Conservation (phyloP, 2,329 filamentous ascomycete species). For the Penicillium verrucosum region DNA sequence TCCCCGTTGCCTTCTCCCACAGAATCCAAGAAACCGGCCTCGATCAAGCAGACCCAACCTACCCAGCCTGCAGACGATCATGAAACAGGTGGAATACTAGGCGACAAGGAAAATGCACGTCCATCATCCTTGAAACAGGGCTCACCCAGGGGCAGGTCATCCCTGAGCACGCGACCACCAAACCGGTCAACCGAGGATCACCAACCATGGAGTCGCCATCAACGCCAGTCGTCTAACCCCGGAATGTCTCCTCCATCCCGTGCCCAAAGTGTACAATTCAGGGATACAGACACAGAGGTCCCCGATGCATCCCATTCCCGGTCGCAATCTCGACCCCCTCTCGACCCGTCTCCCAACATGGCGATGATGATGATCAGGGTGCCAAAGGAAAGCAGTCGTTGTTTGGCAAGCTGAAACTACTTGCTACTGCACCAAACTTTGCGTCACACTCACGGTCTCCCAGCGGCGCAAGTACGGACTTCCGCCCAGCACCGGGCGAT, state of each 20-base stretch:
- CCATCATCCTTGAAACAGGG: conserved; percentile 16
- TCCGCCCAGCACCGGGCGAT: conserved; percentile 38
- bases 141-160: conserved; percentile 19
- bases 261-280: conserved; percentile 73
- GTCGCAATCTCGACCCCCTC: conserved; percentile 50
- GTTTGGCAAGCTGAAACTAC: conserved; percentile 73
- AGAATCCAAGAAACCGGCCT: conserved; percentile 19
- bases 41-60: conserved; percentile 15
- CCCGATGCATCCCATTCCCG: conserved; percentile 53
- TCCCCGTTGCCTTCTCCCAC: conserved; percentile 32
- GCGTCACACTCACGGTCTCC: conserved; percentile 50
- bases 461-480: conserved; percentile 47
- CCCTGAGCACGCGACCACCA: conserved; percentile 25
- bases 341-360: conserved; percentile 46
- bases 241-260: conserved; percentile 42
- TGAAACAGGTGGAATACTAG: conserved; percentile 1
- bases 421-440: conserved; percentile 57
- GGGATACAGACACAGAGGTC: conserved; percentile 52
- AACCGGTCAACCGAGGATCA: conserved; percentile 26
- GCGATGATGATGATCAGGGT: conserved; percentile 57
- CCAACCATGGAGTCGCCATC: conserved; percentile 22
- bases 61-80: conserved; percentile 18
- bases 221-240: conserved; percentile 24
- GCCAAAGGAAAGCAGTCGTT: conserved; percentile 62
- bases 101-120: conserved; percentile 15